Conservation (phyloP, 306 rosid genomes). For the Gastrolobium villosum region DNA sequence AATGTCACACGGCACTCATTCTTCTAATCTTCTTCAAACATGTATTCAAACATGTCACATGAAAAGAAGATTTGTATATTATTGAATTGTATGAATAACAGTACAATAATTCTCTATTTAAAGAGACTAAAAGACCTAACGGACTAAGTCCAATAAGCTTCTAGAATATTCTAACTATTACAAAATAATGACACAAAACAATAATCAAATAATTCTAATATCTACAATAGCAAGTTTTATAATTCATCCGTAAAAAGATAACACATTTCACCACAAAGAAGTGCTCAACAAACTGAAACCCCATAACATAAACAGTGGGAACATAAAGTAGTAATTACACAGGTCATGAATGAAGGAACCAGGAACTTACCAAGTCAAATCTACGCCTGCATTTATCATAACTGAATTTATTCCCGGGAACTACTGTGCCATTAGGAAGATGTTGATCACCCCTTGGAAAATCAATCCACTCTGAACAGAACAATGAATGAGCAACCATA, state of each 20-base stretch:
- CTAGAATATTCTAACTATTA: too few species aligned
- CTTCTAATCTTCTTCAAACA: slow-evolving; percentile 35
- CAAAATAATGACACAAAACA: too few species aligned
- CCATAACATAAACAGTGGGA: slow-evolving; percentile 22
- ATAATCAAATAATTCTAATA: too few species aligned
- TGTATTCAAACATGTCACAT: slow-evolving; percentile 22
- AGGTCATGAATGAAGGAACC: slow-evolving; percentile 16
- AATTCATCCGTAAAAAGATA: slow-evolving; percentile 40
- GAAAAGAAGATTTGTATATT: too few species aligned
- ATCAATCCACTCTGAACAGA: slow-evolving; percentile 93
- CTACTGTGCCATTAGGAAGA: slow-evolving; percentile 68
- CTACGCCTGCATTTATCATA: slow-evolving; percentile 97
- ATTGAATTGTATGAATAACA: too few species aligned
- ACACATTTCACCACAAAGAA: slow-evolving; percentile 34
- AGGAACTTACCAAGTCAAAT: slow-evolving; percentile 87
- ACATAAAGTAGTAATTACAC: slow-evolving; percentile 30
- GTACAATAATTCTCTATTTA: too few species aligned
- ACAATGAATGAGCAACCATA: slow-evolving; percentile 36
- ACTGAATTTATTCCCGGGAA: slow-evolving; percentile 81
- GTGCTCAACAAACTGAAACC: slow-evolving; percentile 42
- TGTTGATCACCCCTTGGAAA: slow-evolving; percentile 90
- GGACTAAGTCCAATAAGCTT: too few species aligned
- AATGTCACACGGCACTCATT: background rate
- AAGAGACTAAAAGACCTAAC: too few species aligned
- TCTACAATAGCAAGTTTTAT: background rate